Conservation (phyloP, 257 asterid genomes). For the Striga asiatica region DNA sequence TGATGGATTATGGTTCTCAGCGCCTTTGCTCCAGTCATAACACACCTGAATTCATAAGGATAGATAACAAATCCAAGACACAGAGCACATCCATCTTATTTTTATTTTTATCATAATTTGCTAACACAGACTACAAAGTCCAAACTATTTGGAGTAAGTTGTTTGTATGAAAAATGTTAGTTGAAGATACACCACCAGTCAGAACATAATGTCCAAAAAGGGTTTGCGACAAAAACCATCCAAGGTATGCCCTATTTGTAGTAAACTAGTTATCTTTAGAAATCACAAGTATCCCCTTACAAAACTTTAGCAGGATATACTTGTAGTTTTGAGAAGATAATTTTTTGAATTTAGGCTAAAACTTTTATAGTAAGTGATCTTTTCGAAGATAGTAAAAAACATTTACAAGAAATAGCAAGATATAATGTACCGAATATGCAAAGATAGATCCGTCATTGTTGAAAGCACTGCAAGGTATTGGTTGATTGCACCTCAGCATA, state of each 20-base stretch:
- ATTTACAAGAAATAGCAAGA: background rate
- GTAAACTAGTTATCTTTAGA: no score
- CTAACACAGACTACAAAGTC: background rate
- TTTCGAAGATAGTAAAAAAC: no score
- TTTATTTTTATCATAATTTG: background rate
- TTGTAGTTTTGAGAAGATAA: background rate
- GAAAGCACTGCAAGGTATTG: conserved; percentile 72
- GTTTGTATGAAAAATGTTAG: background rate
- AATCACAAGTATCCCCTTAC: background rate
- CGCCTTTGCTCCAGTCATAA: conserved; percentile 96
- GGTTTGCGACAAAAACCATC: background rate
- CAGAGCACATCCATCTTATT: background rate
- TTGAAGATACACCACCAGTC: background rate
- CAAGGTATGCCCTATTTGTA: no score
- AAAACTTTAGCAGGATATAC: background rate
- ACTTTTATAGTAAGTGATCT: no score
- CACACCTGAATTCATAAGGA: conserved; percentile 33
- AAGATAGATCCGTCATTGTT: conserved; percentile 81
- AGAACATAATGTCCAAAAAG: background rate
- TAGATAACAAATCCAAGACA: background rate
- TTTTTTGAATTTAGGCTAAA: background rate
- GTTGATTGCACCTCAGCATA: conserved; percentile 67
- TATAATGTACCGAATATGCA: conserved; percentile 53
- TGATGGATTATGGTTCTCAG: conserved; percentile 83
- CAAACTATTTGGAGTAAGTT: background rate